Evolutionary conservation across 2,329 filamentous ascomycete species (phyloP).

Genomic region (Arthroderma uncinatum): DNA sequence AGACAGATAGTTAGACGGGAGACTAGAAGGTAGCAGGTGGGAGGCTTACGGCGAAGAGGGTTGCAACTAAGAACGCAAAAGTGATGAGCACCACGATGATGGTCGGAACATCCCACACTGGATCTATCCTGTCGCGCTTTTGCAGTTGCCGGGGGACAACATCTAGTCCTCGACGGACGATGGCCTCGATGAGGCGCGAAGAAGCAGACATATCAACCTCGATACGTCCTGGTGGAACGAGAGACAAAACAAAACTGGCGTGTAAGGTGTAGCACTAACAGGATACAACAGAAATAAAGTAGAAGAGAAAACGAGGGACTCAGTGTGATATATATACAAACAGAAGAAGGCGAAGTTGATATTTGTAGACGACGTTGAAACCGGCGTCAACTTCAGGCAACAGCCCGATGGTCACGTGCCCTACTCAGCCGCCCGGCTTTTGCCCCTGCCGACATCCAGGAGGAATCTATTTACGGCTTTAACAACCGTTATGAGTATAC

Average conservation of each 20-base stretch:
- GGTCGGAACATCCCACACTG: constrained; percentile 20
- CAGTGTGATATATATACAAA: no score
- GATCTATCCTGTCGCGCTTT: constrained; percentile 13
- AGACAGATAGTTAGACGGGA: background rate
- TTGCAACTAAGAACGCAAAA: constrained; percentile 17
- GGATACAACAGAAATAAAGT: background rate
- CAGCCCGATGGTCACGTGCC: background rate
- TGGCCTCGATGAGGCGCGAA: background rate
- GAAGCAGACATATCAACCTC: background rate
- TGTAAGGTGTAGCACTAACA: no score
- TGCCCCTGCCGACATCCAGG: no score
- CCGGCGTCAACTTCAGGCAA: no score
- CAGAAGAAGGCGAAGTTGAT: no score
- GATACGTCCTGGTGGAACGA: background rate
- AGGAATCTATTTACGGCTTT: no score
- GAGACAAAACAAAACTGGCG: no score
- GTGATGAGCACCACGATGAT: constrained; percentile 23
- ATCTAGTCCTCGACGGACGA: constrained; percentile 31
- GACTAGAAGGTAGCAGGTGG: background rate
- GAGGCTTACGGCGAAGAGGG: constrained; percentile 22
- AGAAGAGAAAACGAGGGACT: background rate
- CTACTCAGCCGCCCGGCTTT: background rate
- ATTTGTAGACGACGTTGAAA: no score
- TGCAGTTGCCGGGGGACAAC: constrained; percentile 15
- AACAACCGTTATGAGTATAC: no score